Base-by-base conservation (phyloP, 495 filamentous ascomycete genomes). In the Bryoglossum gracile region DNA sequence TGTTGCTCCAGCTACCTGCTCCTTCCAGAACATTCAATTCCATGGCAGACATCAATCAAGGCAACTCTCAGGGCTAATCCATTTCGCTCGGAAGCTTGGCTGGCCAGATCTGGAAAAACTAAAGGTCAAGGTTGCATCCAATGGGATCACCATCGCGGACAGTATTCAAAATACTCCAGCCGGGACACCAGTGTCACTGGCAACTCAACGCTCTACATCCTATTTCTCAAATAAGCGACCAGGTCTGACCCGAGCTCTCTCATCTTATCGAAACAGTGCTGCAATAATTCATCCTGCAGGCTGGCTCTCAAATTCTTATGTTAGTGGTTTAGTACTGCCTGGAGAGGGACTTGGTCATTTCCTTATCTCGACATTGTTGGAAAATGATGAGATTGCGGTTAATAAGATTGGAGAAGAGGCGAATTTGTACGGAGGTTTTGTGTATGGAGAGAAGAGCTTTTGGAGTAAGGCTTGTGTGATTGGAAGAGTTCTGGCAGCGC, bases 381-480 rank as follows among this genome's bases (percentile, higher is more conserved):
- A 94, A 57, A 87, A 87, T 54, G 83, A 89, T 55, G 61, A 70
- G 4, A 67, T 77, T 13, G 86, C 82, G 23, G 66, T 91, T 34
- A 62, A 70, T 13, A 74, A 56, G 37, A 70, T 94, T 3, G 88
- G 88, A 0, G 71, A 80, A 17, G 71, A 75, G 35, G 82, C 80
- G 2, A 89, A 84, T 61, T 65, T 94, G 6, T 84, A 83, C 55
- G 83, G 84, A n/a, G 88, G 87, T 3, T 88, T 94, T 56, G 64
- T 83, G 6, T 89, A 87, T 57, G 61, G 57, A 8, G 75, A 71
- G 14, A 78, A 76, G 53, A 89, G 79, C 46, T 92, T 84, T 71
- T 94, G 88, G 88, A 90, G 86, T 63, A 89, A 84, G 25, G 67
- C 74, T 35, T 88, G 83, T 57, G 72, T 92, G 34, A 77, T 89